Base-by-base conservation (phyloP, 371 early-diverging fungal genomes). In the Funneliformis caledonium region DNA sequence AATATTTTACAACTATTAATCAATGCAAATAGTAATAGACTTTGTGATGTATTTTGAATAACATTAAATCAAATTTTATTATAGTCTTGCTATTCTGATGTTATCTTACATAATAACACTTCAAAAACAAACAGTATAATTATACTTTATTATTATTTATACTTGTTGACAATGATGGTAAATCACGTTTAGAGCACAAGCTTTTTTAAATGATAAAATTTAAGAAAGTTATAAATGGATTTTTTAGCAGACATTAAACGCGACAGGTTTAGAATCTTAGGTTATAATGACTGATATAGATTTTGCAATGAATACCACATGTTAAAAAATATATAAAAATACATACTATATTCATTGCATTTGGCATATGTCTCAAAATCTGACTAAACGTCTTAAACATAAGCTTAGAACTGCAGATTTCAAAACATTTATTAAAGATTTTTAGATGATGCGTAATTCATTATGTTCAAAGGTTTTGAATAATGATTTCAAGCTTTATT, bases 171-270 rank as follows among this genome's bases (percentile, higher is more conserved):
- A n/a, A 45, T 72, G 16, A 72, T 50, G 4, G 26, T n/a, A 45
- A 26, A 50, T 72, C 50, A 2, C 9, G 14, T 26, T 8, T 72
- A 2, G 0, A 26, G 5, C 0, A 64, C 6, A 64, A 22, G 11
- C 6, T 0, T 64, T 64, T 31, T 31, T 64, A 12, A 48, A 72
- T 72, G 52, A 72, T 50, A 0, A 72, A 26, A 72, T 22, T 2
- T 8, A 48, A 9, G 26, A 72, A 47, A 72, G 72, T 50, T 72
- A 48, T 50, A n/a, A 72, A 8, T 72, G 72, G 22, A 22, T 72
- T 31, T 72, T 72, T 0, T 0, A 45, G 6, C 22, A 45, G 1
- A 45, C 31, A 48, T 50, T 72, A 22, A 0, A 0, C 26, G 0
- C 26, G 0, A 50, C 11, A 0, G 26, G 26, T 47, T 6, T 72